Base-by-base conservation (phyloP, 352 stramenopile genomes). In the Poterioochromonas sp. region DNA sequence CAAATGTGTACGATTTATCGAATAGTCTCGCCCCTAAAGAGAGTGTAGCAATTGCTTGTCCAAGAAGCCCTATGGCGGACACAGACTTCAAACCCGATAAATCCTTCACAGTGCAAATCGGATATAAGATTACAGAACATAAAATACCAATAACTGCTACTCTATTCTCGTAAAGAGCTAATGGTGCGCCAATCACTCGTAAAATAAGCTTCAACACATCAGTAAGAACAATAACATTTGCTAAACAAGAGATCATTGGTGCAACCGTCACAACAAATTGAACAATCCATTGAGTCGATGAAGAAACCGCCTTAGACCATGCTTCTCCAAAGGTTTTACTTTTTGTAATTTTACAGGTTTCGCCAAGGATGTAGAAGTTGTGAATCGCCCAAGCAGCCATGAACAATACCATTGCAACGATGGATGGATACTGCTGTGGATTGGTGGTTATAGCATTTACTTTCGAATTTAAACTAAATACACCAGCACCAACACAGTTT, bases 401-500 rank as follows among this genome's bases (percentile, higher is more conserved):
- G 2, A 29, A 29, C 2, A 15, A 22, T 22, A 71, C 41, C 29
- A 71, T 22, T 29, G 5, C 32, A 29, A 43, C 8, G 32, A 71
- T 29, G 2, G 34, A 22, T 44, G 62, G 62, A 29, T 5, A 35
- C 32, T 8, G 26, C 20, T 5, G 12, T 32, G 26, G n/a, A 32
- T 32, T 65, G 3, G 54, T 5, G 54, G n/a, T 15, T 22, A 71
- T 44, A 29, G 11, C 41, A 5, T 8, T 44, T 47, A 71, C 62
- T 26, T 29, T 12, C 3, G 34, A 8, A 47, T 71, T 71, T 26
- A 71, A 29, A 71, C 62, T 71, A 15, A 71, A 71, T 26, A 71
- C 62, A 44, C 62, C 62, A 5, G 62, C 62, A 29, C 62, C 62
- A 47, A 71, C 62, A 71, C 62, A 71, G 32, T 71, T 71, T 29